Percentiles rank a stretch among this genome's conserved stretches.
Conservation (phyloP, 2,329 filamentous ascomycete species). For the Fusarium beomiforme region DNA sequence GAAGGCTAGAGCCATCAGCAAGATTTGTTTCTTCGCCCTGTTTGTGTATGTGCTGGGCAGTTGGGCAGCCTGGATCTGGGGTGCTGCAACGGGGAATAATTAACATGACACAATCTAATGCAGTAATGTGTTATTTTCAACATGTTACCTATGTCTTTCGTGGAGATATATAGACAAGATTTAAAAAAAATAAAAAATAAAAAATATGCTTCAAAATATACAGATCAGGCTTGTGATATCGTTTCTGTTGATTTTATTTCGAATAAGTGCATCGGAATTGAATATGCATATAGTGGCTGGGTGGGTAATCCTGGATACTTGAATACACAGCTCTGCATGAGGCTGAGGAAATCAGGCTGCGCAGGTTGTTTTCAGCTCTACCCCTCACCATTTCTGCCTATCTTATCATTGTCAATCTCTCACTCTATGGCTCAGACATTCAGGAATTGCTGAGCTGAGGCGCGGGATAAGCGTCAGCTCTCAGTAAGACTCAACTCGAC, state of each 20-base stretch:
- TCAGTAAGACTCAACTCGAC: too few species aligned
- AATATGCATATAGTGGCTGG: neutral
- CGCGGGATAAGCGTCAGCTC: too few species aligned
- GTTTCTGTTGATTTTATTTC: too few species aligned
- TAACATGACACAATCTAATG: too few species aligned
- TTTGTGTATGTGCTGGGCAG: neutral
- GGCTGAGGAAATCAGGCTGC: neutral
- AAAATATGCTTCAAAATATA: too few species aligned
- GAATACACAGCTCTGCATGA: neutral
- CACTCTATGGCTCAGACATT: rapidly evolving
- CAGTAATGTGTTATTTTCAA: too few species aligned
- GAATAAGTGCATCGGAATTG: rapidly evolving
- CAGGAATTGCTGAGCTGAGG: rapidly evolving
- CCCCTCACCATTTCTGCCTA: neutral
- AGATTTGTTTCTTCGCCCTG: neutral
- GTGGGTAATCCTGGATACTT: neutral
- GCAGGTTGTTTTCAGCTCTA: neutral
- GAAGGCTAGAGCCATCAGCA: neutral
- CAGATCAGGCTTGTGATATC: too few species aligned
- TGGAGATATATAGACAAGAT: too few species aligned
- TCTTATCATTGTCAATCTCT: rapidly evolving
- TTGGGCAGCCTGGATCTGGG: neutral
- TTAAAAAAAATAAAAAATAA: too few species aligned
- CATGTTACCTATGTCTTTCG: too few species aligned
- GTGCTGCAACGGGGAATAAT: neutral